Conservation (phyloP, 2,329 filamentous ascomycete species). For the Albifimbria verrucaria region DNA sequence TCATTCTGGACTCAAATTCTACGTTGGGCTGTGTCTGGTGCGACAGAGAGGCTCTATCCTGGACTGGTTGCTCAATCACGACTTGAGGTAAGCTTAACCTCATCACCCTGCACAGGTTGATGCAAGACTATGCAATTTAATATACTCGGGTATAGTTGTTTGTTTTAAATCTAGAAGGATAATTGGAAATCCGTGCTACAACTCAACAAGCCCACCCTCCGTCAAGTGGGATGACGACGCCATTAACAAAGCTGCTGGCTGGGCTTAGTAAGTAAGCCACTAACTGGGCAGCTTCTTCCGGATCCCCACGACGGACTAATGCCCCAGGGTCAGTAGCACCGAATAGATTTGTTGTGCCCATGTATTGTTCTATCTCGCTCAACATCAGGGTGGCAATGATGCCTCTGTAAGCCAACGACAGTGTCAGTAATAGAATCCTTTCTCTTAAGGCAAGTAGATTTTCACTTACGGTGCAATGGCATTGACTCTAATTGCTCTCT, state of each 20-base stretch:
- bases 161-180: too few relatives aligned
- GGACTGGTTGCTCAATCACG: too few relatives aligned
- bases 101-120: too few relatives aligned
- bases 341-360: background rate
- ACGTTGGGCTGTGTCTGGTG: too few relatives aligned
- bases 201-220: conserved; percentile 3
- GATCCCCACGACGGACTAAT: background rate
- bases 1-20: too few relatives aligned
- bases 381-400: conserved; percentile 2
- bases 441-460: background rate
- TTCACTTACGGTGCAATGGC: conserved; percentile 6
- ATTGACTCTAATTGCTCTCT: conserved; percentile 5
- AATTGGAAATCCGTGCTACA: too few relatives aligned
- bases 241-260: conserved; percentile 2
- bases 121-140: too few relatives aligned
- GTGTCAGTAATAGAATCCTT: background rate
- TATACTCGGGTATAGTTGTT: too few relatives aligned
- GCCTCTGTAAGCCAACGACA: background rate
- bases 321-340: background rate
- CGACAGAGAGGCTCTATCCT: too few relatives aligned
- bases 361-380: background rate
- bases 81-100: too few relatives aligned
- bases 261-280: background rate
- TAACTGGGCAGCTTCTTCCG: conserved; percentile 2
- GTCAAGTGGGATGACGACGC: background rate